phyloP scores from a whole-genome alignment of 1,139 yeast genomes.

The Geotrichum klebahnii region DNA sequence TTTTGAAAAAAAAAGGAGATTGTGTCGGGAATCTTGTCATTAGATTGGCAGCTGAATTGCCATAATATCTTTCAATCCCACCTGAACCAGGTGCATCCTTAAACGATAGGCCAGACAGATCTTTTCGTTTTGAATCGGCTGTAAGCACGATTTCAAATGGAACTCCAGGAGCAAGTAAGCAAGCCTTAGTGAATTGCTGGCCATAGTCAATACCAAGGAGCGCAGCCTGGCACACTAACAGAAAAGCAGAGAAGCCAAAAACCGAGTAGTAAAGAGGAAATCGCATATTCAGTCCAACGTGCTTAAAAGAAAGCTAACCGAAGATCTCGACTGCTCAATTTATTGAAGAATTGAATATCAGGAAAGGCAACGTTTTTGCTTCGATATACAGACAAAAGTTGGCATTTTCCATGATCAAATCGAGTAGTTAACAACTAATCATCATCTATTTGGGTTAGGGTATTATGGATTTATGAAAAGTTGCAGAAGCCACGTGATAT shows the following conservation, averaged over 20 bases:
- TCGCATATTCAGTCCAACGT: not conserved
- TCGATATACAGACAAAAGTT: too few relatives aligned
- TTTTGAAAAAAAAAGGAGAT: slow-evolving; percentile 64
- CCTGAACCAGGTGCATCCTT: slow-evolving; percentile 41
- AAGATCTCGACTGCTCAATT: not conserved
- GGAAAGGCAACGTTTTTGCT: too few relatives aligned
- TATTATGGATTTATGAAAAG: too few relatives aligned
- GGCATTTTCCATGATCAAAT: too few relatives aligned
- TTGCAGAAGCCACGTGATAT: too few relatives aligned
- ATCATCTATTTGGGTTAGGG: too few relatives aligned
- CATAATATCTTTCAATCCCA: slow-evolving; percentile 69
- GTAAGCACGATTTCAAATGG: slow-evolving; percentile 84
- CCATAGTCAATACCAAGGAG: slow-evolving; percentile 88
- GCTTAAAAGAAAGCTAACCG: not conserved
- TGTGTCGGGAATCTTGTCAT: slow-evolving; percentile 71
- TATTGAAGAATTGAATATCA: not conserved
- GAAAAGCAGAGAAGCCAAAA: not conserved
- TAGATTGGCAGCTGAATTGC: slow-evolving; percentile 67
- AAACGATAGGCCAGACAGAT: slow-evolving; percentile 70
- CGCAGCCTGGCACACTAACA: slow-evolving; percentile 42
- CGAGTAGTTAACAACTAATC: too few relatives aligned
- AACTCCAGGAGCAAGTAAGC: slow-evolving; percentile 84
- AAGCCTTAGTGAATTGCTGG: slow-evolving; percentile 81
- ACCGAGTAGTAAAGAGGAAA: not conserved
- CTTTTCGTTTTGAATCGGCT: slow-evolving; percentile 88